phyloP scores from a whole-genome alignment of 169 alveolate species.

The Babesia bigemina region DNA sequence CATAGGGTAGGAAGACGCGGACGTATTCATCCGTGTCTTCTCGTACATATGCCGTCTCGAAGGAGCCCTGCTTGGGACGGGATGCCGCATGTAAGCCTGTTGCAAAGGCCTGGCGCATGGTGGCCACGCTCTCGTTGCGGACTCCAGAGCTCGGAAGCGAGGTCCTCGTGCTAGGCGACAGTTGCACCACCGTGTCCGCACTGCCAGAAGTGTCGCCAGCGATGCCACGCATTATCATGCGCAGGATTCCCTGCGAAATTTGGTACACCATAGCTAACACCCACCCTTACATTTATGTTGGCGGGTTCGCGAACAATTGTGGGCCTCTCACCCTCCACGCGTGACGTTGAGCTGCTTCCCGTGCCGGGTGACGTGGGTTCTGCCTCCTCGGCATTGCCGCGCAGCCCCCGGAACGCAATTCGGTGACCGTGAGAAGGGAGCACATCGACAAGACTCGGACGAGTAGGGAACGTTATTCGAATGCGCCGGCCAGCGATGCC shows the following conservation, averaged over 20 bases:
- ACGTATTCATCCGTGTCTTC: slow-evolving; percentile 33
- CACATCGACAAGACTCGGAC: slow-evolving; percentile 17
- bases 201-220: not conserved
- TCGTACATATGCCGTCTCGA: slow-evolving; percentile 20
- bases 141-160: slow-evolving; percentile 4
- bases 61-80: not conserved
- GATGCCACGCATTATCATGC: slow-evolving; percentile 61
- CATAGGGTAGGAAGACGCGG: slow-evolving; percentile 56
- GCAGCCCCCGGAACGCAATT: slow-evolving; percentile 1
- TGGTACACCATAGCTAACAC: not conserved
- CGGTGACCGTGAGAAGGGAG: slow-evolving; percentile 26
- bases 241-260: slow-evolving; percentile 44
- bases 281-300: slow-evolving; percentile 57
- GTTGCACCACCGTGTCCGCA: slow-evolving; percentile 9
- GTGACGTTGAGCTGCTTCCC: not conserved
- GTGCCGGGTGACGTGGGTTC: not conserved
- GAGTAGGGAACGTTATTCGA: slow-evolving; percentile 49
- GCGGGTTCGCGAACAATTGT: slow-evolving; percentile 4
- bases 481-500: slow-evolving; percentile 32
- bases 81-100: not conserved
- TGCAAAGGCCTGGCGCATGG: not conserved
- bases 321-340: not conserved
- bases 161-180: not conserved
- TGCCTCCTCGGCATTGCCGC: not conserved
- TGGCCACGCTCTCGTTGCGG: slow-evolving; percentile 2